A percentile compares a stretch with the other conserved stretches of the same genome.
Conservation (phyloP, 208 protist species). For the Crithidia bombi region DNA sequence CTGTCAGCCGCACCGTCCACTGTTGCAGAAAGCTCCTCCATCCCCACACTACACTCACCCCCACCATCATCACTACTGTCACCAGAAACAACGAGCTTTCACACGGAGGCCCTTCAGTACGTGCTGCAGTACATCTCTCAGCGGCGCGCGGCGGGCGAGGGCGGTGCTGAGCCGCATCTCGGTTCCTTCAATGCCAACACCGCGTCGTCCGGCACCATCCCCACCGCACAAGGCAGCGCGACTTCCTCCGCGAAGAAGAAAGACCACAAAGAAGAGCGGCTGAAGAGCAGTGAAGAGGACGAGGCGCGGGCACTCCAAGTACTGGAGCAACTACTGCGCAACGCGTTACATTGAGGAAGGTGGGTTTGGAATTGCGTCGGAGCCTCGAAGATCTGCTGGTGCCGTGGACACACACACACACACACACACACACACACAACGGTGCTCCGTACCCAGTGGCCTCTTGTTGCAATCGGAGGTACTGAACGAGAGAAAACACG, state of each 20-base stretch:
- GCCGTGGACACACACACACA: too few relatives aligned
- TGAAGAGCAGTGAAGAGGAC: background rate
- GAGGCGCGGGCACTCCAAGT: conserved; percentile 21
- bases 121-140: conserved; percentile 14
- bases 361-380: background rate
- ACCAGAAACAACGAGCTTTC: conserved; percentile 3
- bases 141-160: conserved; percentile 4
- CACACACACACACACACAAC: background rate
- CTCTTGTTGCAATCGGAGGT: too few relatives aligned
- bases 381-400: background rate
- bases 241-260: background rate
- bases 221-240: background rate
- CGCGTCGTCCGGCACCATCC: background rate
- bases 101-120: conserved; percentile 30
- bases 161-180: background rate
- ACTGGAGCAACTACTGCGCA: conserved; percentile 28
- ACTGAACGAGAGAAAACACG: too few relatives aligned
- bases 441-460: too few relatives aligned
- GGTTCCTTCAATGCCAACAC: background rate
- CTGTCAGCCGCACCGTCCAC: background rate
- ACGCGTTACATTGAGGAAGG: conserved; percentile 17
- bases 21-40: background rate
- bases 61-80: background rate
- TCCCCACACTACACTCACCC: background rate
- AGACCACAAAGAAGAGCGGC: background rate